Evolutionary conservation across 2,329 filamentous ascomycete genomes (phyloP), one percentile per base, ranked within the genome.

Genomic region (Penicillium sp.): DNA sequence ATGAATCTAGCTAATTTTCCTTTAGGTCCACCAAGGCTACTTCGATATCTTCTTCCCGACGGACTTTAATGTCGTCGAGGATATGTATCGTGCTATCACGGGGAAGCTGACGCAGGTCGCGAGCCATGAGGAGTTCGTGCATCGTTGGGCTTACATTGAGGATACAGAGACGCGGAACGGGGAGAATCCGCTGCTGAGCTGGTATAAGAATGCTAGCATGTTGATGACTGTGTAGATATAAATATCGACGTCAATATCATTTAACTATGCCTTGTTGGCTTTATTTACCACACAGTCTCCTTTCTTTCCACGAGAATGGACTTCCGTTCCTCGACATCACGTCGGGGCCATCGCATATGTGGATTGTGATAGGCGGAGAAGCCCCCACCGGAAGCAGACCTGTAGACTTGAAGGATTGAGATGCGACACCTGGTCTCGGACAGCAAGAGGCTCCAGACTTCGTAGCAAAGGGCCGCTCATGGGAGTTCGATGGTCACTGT

Each of bases 21-120:
- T 22, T 29, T 11, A 95, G 90, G 90, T 97, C 46, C 92, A 97
- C 73, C 95, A 99, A 78, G 95, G 94, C 44, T 97, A 96, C 76
- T 99, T 99, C 71, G 95, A 99, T 72, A 97, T 99, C 67, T 87
- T 99, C 71, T 99, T 99, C 78, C 94, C 94, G 0, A 99, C 94
- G 11, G 89, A 99, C 75, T 99, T 99, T 72, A 82, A 84, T 60
- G 88, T 96, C 63, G 88, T 94, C 75, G 92, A 97, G 75, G 87
- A 91, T 66, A 86, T 97, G 65, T 99, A 99, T 77, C 87, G 90
- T 54, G 91, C 91, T 59, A 86, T 97, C 66, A 99, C 94, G 0
- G 93, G 93, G 32, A 94, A 95, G 72, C 80, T 97, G 66, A 96
- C 92, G 2, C 84, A 89, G 50, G 90, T 96, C 50, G 83, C 87